Conservation (phyloP, 2,329 filamentous ascomycete genomes). For the Exophiala xenobiotica region DNA sequence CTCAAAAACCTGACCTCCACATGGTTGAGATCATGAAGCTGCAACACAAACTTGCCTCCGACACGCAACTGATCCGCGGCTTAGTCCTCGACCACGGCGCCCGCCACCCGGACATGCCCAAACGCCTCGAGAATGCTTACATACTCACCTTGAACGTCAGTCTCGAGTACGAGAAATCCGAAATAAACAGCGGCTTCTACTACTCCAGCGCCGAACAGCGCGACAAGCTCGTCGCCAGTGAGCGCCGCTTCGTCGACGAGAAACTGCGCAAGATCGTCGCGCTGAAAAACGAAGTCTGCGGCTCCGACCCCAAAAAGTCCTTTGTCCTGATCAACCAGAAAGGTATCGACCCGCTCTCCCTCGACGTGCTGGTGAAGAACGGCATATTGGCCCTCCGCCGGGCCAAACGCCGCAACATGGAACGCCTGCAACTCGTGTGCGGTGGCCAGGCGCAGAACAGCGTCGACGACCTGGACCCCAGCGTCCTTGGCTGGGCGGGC, state of each 20-base stretch:
- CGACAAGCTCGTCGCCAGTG: conserved; percentile 96
- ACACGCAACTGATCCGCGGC: conserved; percentile 92
- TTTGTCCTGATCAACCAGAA: conserved; percentile 99
- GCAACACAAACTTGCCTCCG: conserved; percentile 94
- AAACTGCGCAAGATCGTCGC: conserved; percentile 98
- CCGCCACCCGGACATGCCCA: conserved; percentile 97
- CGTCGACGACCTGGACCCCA: conserved; percentile 85
- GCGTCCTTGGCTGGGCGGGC: conserved; percentile 91
- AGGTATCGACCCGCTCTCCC: conserved; percentile 92
- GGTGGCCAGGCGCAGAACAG: conserved; percentile 92
- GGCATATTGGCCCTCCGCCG: conserved; percentile 90
- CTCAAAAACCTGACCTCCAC: conserved; percentile 91
- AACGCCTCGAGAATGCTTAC: conserved; percentile 89
- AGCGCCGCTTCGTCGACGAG: conserved; percentile 90
- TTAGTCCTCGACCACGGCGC: conserved; percentile 93
- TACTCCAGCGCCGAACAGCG: conserved; percentile 96
- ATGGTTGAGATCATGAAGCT: conserved; percentile 99
- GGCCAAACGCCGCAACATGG: conserved; percentile 98
- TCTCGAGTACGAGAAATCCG: conserved; percentile 97
- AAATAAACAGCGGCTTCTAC: conserved; percentile 99
- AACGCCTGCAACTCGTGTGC: conserved; percentile 91
- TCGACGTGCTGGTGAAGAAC: conserved; percentile 97
- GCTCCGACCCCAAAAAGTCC: conserved; percentile 85
- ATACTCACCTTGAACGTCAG: conserved; percentile 96
- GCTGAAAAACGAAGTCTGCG: conserved; percentile 96